Percentiles rank a stretch among this genome's conserved stretches.
These are phyloP conservation scores for Tympanopsis confertula DNA, from an alignment of 2,329 filamentous ascomycete species.

Conservation along the genomic window DNA sequence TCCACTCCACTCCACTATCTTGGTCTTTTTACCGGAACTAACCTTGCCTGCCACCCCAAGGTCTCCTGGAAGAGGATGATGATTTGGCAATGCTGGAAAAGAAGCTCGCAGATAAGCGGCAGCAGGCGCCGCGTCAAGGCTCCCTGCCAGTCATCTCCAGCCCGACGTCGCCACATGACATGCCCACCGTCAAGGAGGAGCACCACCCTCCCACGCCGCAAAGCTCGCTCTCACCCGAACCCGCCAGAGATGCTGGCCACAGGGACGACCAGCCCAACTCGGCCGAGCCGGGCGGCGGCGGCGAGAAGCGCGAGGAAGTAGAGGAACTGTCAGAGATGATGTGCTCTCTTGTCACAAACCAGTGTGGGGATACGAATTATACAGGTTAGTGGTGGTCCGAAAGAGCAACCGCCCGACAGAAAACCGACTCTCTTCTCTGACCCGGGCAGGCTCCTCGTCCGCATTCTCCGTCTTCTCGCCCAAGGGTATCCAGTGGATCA, in stretches of 20 bases:
- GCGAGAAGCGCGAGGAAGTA: constrained; percentile 56
- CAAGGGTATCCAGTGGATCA: constrained; percentile 96
- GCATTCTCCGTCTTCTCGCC: constrained; percentile 98
- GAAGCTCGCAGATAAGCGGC: constrained; percentile 47
- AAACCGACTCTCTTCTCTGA: not conserved
- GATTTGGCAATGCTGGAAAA: constrained; percentile 83
- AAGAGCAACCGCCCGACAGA: not conserved
- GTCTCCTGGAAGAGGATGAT: constrained; percentile 75
- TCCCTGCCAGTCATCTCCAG: constrained; percentile 34
- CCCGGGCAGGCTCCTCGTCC: constrained; percentile 67
- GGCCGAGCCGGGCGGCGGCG: constrained; percentile 23
- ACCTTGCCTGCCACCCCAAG: constrained; percentile 23
- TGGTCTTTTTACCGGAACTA: too few relatives aligned
- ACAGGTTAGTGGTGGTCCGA: constrained; percentile 69
- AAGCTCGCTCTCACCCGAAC: constrained; percentile 42
- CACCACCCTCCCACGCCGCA: constrained; percentile 33
- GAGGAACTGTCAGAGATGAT: constrained; percentile 94
- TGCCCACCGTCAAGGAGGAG: constrained; percentile 26
- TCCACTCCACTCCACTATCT: constrained; percentile 4
- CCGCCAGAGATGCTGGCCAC: constrained; percentile 17
- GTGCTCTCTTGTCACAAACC: constrained; percentile 94
- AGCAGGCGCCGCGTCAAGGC: constrained; percentile 34
- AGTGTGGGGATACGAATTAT: constrained; percentile 86
- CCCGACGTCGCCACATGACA: constrained; percentile 38
- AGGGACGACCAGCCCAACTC: constrained; percentile 24